phyloP scores from a whole-genome alignment of 169 alveolate genomes.

The Plasmodium fragile region DNA sequence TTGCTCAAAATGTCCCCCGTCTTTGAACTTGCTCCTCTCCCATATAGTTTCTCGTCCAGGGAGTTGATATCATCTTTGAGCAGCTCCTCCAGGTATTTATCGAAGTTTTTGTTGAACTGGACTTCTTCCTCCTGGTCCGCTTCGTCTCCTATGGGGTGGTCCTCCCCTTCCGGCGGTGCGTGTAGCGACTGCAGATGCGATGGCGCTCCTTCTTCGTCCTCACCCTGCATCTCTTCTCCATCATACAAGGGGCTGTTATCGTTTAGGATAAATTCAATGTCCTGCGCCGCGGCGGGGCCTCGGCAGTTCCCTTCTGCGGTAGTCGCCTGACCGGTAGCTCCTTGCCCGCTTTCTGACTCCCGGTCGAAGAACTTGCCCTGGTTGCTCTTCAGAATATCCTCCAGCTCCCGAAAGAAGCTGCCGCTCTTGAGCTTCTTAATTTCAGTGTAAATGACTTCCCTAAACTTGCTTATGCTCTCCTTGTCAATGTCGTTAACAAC shows the following conservation, averaged over 20 bases:
- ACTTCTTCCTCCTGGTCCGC: not conserved
- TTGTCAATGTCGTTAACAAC: constrained; percentile 32
- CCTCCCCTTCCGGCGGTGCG: not conserved
- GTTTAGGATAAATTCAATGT: constrained; percentile 50
- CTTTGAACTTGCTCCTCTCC: not conserved
- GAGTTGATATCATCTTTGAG: constrained; percentile 66
- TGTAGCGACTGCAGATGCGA: not conserved
- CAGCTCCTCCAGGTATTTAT: constrained; percentile 50
- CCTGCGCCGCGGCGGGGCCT: not conserved
- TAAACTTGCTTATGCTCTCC: constrained; percentile 51
- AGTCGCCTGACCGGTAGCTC: not conserved
- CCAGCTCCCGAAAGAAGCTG: constrained; percentile 13
- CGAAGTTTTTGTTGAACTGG: constrained; percentile 35
- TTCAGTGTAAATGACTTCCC: constrained; percentile 68
- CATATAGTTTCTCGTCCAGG: constrained; percentile 39
- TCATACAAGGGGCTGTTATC: constrained; percentile 28
- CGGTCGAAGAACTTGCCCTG: constrained; percentile 59
- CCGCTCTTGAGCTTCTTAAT: constrained; percentile 62
- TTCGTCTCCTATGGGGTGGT: not conserved
- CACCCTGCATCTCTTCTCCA: constrained; percentile 1
- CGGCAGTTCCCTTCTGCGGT: not conserved
- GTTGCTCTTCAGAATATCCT: constrained; percentile 16
- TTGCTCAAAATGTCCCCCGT: constrained; percentile 29
- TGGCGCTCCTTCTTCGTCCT: not conserved
- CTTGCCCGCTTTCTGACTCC: not conserved